Base-by-base conservation (phyloP, 441 rosid genomes). In the Adansonia grandidieri region DNA sequence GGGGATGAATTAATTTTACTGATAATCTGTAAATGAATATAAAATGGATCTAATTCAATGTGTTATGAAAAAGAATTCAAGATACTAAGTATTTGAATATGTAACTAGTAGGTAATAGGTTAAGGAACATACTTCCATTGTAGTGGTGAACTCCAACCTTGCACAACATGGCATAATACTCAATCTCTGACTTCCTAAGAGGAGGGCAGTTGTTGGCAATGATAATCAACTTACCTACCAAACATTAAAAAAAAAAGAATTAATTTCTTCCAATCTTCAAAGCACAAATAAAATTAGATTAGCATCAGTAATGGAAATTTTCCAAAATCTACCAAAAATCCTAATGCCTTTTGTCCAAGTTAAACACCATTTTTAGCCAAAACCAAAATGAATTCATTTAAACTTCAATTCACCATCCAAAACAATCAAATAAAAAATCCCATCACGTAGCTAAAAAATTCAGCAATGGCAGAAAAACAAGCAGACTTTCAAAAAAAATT, bases 131-230 rank as follows among this genome's bases (percentile, higher is more conserved):
- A 94, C 97, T 94, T 62, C 98, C 97, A 69, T 91, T 95, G 84
- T 91, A 94, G 80, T 91, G 98, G 80, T 94, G 97, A 40, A 93
- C 94, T 74, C 98, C 97, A 78, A 94, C 91, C 86, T 92, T 92
- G 0, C 93, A 87, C 73, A 94, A 85, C 97, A 94, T 94, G 0
- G 96, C 98, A 80, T 91, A 94, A 67, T 94, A 94, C 83, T 94
- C 97, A 7, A 94, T 90, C 89, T 91, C 95, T 0, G 97, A 93
- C 81, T 93, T 92, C 54, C 98, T 85, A 54, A 94, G 91, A 5
- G 98, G 98, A 9, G 97, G 98, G 77, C 98, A 95, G 71, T 93
- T 95, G 77, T 86, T 82, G 28, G 97, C 85, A 72, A 91, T 95
- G 66, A 95, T 90, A n/a, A 95, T 78, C 58, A 95, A 77, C 78